Conservation (phyloP, 1,284 basidiomycete species). For the Farysia itapuensis region DNA sequence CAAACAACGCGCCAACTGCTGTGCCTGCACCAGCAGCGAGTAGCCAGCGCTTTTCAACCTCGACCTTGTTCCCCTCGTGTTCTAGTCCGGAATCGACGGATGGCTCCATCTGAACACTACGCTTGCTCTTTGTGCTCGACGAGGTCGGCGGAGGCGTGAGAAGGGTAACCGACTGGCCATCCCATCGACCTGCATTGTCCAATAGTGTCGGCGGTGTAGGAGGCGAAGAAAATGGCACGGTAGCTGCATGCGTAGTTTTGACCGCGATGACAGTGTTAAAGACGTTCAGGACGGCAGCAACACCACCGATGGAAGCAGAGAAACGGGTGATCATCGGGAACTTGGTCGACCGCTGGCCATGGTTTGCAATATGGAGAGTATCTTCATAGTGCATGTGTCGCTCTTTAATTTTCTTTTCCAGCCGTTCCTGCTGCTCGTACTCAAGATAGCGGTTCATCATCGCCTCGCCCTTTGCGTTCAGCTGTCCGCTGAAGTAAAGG, state of each 20-base stretch:
- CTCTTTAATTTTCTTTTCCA: too few relatives aligned
- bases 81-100: background rate
- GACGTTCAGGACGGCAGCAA: constrained; percentile 9
- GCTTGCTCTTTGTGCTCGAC: background rate
- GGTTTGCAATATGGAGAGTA: constrained; percentile 9
- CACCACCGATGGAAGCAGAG: constrained; percentile 7
- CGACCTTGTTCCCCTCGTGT: background rate
- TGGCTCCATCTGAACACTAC: background rate
- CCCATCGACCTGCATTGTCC: constrained; percentile 17
- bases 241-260: constrained; percentile 22
- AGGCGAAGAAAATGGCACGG: constrained; percentile 9
- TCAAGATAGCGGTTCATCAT: too few relatives aligned
- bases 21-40: constrained; percentile 1
- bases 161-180: constrained; percentile 2
- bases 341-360: constrained; percentile 13
- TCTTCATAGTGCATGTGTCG: constrained; percentile 9
- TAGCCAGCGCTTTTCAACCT: constrained; percentile 5
- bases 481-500: too few relatives aligned
- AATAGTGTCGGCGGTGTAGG: constrained; percentile 24
- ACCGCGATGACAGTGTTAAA: constrained; percentile 13
- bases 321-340: constrained; percentile 10
- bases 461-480: too few relatives aligned
- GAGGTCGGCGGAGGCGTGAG: background rate
- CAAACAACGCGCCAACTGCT: background rate
- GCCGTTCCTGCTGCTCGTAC: background rate